Evolutionary conservation across 2,329 filamentous ascomycete genomes (phyloP).

Genomic region (Exophiala oligosperma): DNA sequence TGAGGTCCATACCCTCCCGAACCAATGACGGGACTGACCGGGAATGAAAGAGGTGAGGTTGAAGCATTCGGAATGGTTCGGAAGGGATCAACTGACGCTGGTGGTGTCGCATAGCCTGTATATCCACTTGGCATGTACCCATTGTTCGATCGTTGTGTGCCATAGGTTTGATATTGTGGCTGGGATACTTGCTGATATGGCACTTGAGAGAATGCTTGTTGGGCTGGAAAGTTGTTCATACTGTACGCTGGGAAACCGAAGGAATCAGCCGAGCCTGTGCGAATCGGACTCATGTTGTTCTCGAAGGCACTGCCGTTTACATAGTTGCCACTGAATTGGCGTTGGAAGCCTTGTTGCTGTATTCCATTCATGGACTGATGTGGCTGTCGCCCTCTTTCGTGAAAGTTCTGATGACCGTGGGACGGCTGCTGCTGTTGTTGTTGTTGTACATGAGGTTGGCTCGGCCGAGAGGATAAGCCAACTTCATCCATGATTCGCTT

Average conservation of each 20-base stretch:
- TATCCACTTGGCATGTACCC: conserved; percentile 45
- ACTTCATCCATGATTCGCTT: conserved; percentile 99
- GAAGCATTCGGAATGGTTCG: conserved; percentile 42
- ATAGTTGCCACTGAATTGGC: conserved; percentile 45
- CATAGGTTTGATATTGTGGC: conserved; percentile 59
- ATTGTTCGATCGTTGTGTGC: conserved; percentile 47
- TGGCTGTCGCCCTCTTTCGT: conserved; percentile 44
- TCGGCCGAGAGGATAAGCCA: conserved; percentile 65
- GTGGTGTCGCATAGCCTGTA: conserved; percentile 43
- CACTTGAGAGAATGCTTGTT: conserved; percentile 40
- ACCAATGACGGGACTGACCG: conserved; percentile 48
- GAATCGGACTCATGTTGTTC: conserved; percentile 36
- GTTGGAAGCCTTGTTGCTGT: conserved; percentile 39
- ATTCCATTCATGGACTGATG: conserved; percentile 37
- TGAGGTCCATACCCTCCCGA: conserved; percentile 42
- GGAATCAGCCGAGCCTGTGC: conserved; percentile 37
- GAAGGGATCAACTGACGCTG: conserved; percentile 42
- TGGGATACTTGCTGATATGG: conserved; percentile 45
- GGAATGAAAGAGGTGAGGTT: conserved; percentile 37
- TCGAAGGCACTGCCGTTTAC: conserved; percentile 39
- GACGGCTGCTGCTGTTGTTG: conserved; percentile 31
- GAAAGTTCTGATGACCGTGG: conserved; percentile 36
- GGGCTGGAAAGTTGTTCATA: conserved; percentile 37
- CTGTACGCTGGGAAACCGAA: conserved; percentile 42
- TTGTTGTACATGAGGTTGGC: conserved; percentile 38